Conservation (phyloP, 106 monocot genomes). For the Dioscorea dumetorum region DNA sequence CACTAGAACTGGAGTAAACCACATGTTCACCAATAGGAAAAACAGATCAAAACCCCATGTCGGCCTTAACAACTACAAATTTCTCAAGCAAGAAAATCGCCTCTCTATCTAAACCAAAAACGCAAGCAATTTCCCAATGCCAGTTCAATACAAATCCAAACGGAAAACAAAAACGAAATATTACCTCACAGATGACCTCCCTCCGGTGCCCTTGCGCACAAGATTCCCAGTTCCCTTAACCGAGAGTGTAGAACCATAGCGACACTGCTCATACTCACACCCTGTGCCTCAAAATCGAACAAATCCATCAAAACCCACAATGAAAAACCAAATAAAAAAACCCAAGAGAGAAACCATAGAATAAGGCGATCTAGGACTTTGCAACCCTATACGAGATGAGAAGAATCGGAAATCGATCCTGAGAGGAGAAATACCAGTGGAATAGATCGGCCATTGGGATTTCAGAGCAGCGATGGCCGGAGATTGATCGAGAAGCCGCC, state of each 20-base stretch:
- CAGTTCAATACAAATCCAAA: not conserved
- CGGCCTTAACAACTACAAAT: not conserved
- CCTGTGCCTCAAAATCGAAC: conserved; percentile 17
- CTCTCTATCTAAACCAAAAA: not conserved
- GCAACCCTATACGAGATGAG: not conserved
- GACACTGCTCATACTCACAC: conserved; percentile 34
- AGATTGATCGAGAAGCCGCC: conserved; percentile 33
- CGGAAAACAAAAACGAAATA: not conserved
- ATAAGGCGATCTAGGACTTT: not conserved
- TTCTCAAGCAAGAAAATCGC: not conserved
- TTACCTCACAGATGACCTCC: conserved; percentile 93
- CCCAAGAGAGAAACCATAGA: not conserved
- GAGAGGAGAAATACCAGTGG: conserved; percentile 21
- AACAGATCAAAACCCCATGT: not conserved
- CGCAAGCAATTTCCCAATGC: not conserved
- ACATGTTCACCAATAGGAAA: not conserved
- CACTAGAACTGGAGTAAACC: not conserved
- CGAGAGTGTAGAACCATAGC: conserved; percentile 47
- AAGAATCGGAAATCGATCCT: not conserved
- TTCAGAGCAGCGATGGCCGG: conserved; percentile 23
- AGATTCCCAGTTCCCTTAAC: conserved; percentile 74
- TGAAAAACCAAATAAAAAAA: not conserved
- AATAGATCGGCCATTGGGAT: conserved; percentile 26
- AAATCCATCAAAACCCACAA: conserved; percentile 1
- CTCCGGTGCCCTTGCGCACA: conserved; percentile 93